A percentile compares a stretch with the other conserved stretches of the same genome.
Conservation (phyloP, 2,329 filamentous ascomycete genomes). For the Aspergillus aculeatus region DNA sequence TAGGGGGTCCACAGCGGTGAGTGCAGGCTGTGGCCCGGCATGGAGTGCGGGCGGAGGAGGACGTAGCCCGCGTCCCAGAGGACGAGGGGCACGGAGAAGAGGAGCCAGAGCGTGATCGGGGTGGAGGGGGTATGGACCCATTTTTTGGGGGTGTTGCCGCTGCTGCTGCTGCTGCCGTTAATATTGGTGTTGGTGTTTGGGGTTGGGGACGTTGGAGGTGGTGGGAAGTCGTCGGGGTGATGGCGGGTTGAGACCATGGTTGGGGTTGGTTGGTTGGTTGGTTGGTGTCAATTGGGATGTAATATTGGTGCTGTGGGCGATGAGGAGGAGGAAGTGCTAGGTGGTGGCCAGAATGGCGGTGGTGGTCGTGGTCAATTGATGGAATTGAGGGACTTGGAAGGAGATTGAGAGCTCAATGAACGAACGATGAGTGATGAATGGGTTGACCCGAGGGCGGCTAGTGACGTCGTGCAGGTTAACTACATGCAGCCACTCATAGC, state of each 20-base stretch:
- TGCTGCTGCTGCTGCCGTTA: constrained; percentile 18
- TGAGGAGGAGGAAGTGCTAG: no score
- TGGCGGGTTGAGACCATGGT: constrained; percentile 58
- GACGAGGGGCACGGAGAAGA: constrained; percentile 73
- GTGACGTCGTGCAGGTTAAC: constrained; percentile 12
- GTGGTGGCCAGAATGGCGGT: background rate
- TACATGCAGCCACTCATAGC: background rate
- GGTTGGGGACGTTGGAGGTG: constrained; percentile 30
- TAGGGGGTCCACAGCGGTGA: constrained; percentile 74
- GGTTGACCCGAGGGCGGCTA: constrained; percentile 1
- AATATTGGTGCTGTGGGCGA: no score
- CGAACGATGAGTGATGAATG: background rate
- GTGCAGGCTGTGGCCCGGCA: constrained; percentile 74
- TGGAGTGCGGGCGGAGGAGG: constrained; percentile 73
- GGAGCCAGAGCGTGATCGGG: constrained; percentile 67
- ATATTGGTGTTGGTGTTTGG: background rate
- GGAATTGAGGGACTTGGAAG: no score
- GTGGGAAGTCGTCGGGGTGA: constrained; percentile 52
- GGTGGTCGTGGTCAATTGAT: background rate
- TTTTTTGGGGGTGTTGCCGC: constrained; percentile 24
- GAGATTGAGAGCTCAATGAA: no score
- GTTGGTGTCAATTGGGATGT: no score
- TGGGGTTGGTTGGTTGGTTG: background rate
- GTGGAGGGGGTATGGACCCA: constrained; percentile 62
- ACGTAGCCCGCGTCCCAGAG: constrained; percentile 80